These are phyloP conservation scores for Suillus discolor DNA, from an alignment of 768 basidiomycete genomes.

Conservation along the genomic window DNA sequence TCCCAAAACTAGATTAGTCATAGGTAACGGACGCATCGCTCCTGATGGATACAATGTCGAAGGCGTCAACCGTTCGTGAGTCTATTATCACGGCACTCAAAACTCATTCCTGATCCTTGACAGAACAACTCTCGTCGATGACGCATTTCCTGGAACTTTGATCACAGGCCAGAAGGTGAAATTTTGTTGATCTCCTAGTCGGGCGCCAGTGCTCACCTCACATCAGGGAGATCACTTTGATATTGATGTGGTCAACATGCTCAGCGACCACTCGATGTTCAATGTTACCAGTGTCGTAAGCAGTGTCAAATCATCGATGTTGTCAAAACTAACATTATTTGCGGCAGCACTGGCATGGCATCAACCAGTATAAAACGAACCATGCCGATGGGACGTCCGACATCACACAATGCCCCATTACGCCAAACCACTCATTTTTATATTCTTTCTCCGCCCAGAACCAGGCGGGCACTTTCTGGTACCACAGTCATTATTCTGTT, in stretches of 20 bases:
- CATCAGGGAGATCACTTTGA: conserved; percentile 39
- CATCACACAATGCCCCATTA: conserved; percentile 37
- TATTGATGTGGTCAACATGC: conserved; percentile 50
- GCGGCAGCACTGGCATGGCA: conserved; percentile 57
- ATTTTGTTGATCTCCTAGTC: not conserved
- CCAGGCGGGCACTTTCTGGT: conserved; percentile 35
- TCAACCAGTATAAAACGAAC: conserved; percentile 44
- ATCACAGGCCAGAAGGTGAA: conserved; percentile 40
- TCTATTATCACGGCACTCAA: conserved; percentile 1
- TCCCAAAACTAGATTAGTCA: conserved; percentile 27
- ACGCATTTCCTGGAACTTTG: conserved; percentile 47
- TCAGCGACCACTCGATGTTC: conserved; percentile 49
- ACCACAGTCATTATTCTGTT: conserved; percentile 39
- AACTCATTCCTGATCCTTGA: not conserved
- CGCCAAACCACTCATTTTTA: conserved; percentile 19
- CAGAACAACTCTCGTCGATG: conserved; percentile 45
- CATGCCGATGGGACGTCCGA: conserved; percentile 47
- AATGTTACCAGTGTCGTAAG: conserved; percentile 53
- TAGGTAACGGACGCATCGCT: conserved; percentile 42
- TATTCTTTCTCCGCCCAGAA: conserved; percentile 22
- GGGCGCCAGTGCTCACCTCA: conserved; percentile 4
- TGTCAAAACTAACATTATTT: not conserved
- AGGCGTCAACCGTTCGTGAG: conserved; percentile 43
- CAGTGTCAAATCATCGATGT: not conserved
- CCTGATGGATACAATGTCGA: no score